phyloP scores from a whole-genome alignment of 257 asterid species.

The Jacaranda mimosifolia region DNA sequence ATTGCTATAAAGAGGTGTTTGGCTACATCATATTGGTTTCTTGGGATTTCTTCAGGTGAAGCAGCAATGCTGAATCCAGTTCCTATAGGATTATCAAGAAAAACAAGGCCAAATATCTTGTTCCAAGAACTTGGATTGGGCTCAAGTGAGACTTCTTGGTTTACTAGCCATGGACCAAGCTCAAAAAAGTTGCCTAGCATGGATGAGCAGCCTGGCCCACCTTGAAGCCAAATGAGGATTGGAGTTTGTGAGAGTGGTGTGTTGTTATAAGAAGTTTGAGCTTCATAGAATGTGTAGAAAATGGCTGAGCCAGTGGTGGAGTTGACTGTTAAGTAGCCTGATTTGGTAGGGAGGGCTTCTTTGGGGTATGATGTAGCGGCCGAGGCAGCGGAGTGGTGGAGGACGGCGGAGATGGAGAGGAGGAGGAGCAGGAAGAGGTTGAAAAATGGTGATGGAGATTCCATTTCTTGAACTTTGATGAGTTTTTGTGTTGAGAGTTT shows the following conservation, averaged over 20 bases:
- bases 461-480: slow-evolving; percentile 41
- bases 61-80: slow-evolving; percentile 81
- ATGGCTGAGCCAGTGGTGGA: slow-evolving; percentile 75
- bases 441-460: slow-evolving; percentile 39
- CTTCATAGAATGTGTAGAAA: slow-evolving; percentile 82
- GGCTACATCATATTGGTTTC: slow-evolving; percentile 70
- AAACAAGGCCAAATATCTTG: slow-evolving; percentile 65
- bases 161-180: slow-evolving; percentile 77
- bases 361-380: slow-evolving; percentile 50
- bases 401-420: slow-evolving; percentile 40
- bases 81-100: slow-evolving; percentile 89
- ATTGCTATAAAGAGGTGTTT: slow-evolving; percentile 70
- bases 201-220: slow-evolving; percentile 94
- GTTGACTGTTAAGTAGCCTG: slow-evolving; percentile 85
- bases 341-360: slow-evolving; percentile 80
- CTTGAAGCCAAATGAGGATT: slow-evolving; percentile 87
- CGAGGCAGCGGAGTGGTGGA: slow-evolving; percentile 37
- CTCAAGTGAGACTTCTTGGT: slow-evolving; percentile 47
- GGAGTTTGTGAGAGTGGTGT: slow-evolving; percentile 62
- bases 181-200: slow-evolving; percentile 77
- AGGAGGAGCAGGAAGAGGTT: slow-evolving; percentile 47
- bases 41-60: slow-evolving; percentile 74
- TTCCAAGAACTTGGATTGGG: slow-evolving; percentile 77
- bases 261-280: slow-evolving; percentile 45
- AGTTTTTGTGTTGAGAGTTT: slow-evolving; percentile 13